A percentile compares a stretch with the other conserved stretches of the same genome.
Evolutionary conservation across 2,329 filamentous ascomycete genomes (phyloP).

Genomic region (Capronia americana): DNA sequence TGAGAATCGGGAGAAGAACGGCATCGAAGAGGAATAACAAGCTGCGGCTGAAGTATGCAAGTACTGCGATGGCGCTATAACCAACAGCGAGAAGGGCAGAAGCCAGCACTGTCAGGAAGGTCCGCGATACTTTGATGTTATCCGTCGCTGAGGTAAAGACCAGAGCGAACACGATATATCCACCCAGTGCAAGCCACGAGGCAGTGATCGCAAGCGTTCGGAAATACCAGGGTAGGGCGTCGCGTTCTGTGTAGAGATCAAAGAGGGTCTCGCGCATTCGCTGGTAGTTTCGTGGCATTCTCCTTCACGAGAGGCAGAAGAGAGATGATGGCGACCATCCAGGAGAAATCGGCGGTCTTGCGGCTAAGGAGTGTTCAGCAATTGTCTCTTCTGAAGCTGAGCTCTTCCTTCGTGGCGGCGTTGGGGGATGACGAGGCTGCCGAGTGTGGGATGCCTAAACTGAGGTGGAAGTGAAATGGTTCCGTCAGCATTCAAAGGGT

Average conservation of each 20-base stretch:
- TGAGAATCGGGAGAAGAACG: conserved; percentile 37
- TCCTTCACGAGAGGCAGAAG: conserved; percentile 22
- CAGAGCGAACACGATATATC: conserved; percentile 38
- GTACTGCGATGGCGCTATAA: conserved; percentile 28
- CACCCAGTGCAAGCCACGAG: conserved; percentile 38
- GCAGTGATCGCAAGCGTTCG: conserved; percentile 31
- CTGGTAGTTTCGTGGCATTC: conserved; percentile 30
- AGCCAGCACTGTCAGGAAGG: conserved; percentile 31
- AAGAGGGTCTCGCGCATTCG: conserved; percentile 36
- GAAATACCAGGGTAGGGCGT: conserved; percentile 37
- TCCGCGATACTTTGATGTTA: conserved; percentile 31
- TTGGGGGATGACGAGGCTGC: neutral
- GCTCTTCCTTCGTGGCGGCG: conserved; percentile 7
- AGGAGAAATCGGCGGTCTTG: neutral
- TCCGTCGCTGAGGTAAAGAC: conserved; percentile 32
- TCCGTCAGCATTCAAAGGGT: neutral
- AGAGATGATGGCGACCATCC: conserved; percentile 23
- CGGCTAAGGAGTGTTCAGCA: too few relatives aligned
- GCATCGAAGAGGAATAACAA: conserved; percentile 36
- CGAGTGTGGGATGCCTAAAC: conserved; percentile 3
- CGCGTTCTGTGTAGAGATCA: conserved; percentile 38
- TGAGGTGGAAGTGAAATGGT: neutral
- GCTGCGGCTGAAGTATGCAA: conserved; percentile 36
- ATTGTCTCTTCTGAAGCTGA: conserved; percentile 1
- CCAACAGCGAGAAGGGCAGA: conserved; percentile 30